phyloP scores from a whole-genome alignment of 1,284 basidiomycete species.

The Coniferiporia sulphurascens region DNA sequence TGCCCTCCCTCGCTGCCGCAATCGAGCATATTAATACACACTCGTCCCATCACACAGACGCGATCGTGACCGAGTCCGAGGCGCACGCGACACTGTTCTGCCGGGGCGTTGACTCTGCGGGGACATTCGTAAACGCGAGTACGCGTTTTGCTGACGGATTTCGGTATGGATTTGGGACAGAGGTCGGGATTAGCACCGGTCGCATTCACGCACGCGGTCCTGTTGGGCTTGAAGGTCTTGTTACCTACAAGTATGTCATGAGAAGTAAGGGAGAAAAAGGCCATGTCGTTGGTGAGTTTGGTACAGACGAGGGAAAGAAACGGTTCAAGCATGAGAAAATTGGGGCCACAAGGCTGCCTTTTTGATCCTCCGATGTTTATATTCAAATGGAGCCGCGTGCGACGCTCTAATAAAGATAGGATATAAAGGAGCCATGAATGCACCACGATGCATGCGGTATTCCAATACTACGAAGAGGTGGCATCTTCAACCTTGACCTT shows the following conservation, averaged over 20 bases:
- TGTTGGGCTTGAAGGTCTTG: conserved; percentile 91
- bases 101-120: conserved; percentile 85
- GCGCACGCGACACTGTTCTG: conserved; percentile 71
- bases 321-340: conserved; percentile 69
- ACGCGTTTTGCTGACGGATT: conserved; percentile 98
- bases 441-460: background rate
- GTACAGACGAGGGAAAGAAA: conserved; percentile 66
- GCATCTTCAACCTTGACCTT: conserved; percentile 55
- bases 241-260: conserved; percentile 93
- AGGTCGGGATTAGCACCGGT: conserved; percentile 96
- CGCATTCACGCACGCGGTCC: conserved; percentile 96
- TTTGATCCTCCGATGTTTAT: conserved; percentile 27
- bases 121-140: conserved; percentile 91
- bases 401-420: conserved; percentile 10
- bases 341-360: conserved; percentile 43
- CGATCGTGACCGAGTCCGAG: conserved; percentile 84
- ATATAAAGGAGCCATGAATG: background rate
- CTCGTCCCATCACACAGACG: conserved; percentile 94
- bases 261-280: conserved; percentile 67
- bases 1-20: conserved; percentile 69
- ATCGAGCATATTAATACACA: conserved; percentile 90
- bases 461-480: background rate
- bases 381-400: background rate
- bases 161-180: conserved; percentile 95
- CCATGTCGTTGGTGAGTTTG: conserved; percentile 80